Percentiles rank a stretch among this genome's conserved stretches.
Conservation (phyloP, 208 protist genomes). For the Leishmania turanica region DNA sequence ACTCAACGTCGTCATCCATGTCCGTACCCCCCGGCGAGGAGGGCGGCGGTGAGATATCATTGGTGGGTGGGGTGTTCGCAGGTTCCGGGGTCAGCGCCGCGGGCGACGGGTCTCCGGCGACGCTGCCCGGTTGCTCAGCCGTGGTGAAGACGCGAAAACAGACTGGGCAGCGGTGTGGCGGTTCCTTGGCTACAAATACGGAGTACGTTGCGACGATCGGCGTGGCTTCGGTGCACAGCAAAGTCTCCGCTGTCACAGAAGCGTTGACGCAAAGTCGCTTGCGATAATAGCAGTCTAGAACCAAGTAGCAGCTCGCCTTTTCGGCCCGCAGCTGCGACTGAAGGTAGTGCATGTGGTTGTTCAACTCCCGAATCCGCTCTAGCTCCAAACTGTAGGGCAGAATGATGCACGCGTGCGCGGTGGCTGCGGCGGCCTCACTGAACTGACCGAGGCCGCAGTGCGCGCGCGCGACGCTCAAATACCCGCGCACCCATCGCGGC, state of each 20-base stretch:
- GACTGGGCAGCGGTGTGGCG: slow-evolving; percentile 45
- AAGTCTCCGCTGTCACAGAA: slow-evolving; percentile 8
- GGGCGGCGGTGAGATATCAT: slow-evolving; percentile 10
- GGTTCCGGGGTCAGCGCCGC: not conserved
- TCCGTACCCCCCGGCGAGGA: slow-evolving; percentile 12
- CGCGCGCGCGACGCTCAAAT: slow-evolving; percentile 64
- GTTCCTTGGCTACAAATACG: slow-evolving; percentile 32
- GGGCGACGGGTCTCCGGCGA: not conserved
- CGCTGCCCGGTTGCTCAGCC: slow-evolving; percentile 7
- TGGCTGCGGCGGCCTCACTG: slow-evolving; percentile 32
- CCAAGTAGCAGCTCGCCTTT: slow-evolving; percentile 32
- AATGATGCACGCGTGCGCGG: slow-evolving; percentile 41
- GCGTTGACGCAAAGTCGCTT: slow-evolving; percentile 42
- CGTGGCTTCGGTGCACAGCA: slow-evolving; percentile 45
- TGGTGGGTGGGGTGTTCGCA: not conserved
- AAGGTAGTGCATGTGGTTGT: slow-evolving; percentile 51
- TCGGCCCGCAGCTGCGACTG: slow-evolving; percentile 42
- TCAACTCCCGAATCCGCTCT: slow-evolving; percentile 57
- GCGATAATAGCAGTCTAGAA: slow-evolving; percentile 59
- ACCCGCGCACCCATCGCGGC: slow-evolving; percentile 67
- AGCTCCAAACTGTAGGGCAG: slow-evolving; percentile 62
- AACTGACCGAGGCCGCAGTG: slow-evolving; percentile 61
- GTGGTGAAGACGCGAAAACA: slow-evolving; percentile 39
- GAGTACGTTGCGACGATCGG: slow-evolving; percentile 55
- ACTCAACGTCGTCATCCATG: slow-evolving; percentile 19